These are phyloP conservation scores for Vaucheria bursata DNA, from an alignment of 352 stramenopile genomes.

Conservation along the genomic window DNA sequence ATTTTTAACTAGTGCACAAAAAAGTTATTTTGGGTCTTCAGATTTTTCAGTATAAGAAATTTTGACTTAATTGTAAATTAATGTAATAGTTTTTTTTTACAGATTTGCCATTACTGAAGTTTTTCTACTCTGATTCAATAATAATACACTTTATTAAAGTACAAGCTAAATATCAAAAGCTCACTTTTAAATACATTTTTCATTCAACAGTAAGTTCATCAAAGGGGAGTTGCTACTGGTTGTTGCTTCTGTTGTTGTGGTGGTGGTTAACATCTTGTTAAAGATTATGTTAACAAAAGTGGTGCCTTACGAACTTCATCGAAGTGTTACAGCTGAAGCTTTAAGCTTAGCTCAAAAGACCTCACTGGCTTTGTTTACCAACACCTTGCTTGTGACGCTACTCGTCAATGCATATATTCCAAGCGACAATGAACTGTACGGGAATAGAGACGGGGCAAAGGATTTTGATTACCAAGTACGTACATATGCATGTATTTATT, in stretches of 20 bases:
- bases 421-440: background rate
- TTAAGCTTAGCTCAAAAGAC: conserved; percentile 20
- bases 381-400: conserved; percentile 32
- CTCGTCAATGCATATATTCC: conserved; percentile 20
- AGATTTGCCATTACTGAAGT: too few species aligned
- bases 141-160: too few species aligned
- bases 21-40: too few species aligned
- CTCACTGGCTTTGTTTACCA: conserved; percentile 38
- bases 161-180: too few species aligned
- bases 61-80: too few species aligned
- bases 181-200: too few species aligned
- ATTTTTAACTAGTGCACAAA: too few species aligned
- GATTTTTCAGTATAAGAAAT: too few species aligned
- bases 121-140: too few species aligned
- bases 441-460: background rate
- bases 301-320: background rate
- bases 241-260: conserved; percentile 29
- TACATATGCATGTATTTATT: too few species aligned
- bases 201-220: conserved; percentile 14
- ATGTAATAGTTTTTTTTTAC: too few species aligned
- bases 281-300: conserved; percentile 13
- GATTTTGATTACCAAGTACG: conserved; percentile 4
- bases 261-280: conserved; percentile 38
- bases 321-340: background rate
- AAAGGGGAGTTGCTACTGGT: conserved; percentile 20